Percentiles rank a stretch among this genome's conserved stretches.
phyloP scores from a whole-genome alignment of 805 yeast species.

The Naumovozyma dairenensis region DNA sequence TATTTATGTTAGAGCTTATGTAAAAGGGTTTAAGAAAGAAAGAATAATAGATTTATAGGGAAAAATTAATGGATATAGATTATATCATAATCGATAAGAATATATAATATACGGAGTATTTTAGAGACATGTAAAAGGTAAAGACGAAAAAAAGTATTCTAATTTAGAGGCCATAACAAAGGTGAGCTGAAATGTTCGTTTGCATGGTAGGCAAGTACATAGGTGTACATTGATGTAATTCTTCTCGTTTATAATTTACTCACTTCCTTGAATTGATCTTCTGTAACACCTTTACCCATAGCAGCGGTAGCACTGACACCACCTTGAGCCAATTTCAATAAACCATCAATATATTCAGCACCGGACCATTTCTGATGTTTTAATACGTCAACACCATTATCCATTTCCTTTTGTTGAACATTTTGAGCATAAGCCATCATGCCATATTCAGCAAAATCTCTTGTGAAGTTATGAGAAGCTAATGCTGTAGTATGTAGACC shows the following conservation, averaged over 20 bases:
- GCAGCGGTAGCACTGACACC: conserved; percentile 95
- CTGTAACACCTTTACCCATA: conserved; percentile 98
- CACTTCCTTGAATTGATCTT: conserved; percentile 72
- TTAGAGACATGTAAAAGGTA: no score
- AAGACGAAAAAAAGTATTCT: no score
- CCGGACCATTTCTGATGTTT: conserved; percentile 99
- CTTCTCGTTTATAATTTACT: conserved; percentile 6
- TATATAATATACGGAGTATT: no score
- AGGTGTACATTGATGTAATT: neutral
- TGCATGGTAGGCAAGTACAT: neutral
- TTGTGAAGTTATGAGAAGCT: conserved; percentile 77
- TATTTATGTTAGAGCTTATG: no score
- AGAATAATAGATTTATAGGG: no score
- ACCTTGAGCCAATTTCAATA: conserved; percentile 83
- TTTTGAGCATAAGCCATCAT: conserved; percentile 92
- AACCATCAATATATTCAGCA: conserved; percentile 88
- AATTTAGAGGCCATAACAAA: no score
- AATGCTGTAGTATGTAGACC: conserved; percentile 94
- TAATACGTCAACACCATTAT: conserved; percentile 83
- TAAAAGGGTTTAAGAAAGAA: no score
- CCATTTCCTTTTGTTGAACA: conserved; percentile 83
- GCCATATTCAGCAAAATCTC: conserved; percentile 68
- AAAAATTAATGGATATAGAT: no score
- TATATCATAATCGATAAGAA: no score
- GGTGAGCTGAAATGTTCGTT: no score